Evolutionary conservation across 352 stramenopile genomes (phyloP).

Genomic region (Stramenopiles sp.): DNA sequence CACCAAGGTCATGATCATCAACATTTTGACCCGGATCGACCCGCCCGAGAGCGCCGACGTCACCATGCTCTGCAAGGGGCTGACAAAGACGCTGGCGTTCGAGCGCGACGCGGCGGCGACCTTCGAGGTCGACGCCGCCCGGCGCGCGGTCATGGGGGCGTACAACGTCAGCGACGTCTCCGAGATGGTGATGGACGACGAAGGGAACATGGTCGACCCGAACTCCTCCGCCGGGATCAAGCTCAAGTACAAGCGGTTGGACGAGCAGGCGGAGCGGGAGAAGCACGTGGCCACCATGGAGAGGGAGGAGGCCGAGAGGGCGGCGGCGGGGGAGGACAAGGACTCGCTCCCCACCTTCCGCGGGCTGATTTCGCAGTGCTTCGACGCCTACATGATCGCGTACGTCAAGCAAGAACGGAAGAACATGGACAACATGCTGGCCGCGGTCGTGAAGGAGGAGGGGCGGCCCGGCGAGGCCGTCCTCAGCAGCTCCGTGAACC

Average conservation of each 20-base stretch:
- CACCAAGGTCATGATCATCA: conserved; percentile 35
- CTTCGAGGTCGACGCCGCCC: conserved; percentile 34
- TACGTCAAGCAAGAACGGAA: conserved; percentile 86
- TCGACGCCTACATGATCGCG: conserved; percentile 90
- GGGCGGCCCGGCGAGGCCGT: conserved; percentile 80
- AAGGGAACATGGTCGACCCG: conserved; percentile 34
- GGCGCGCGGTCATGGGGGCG: conserved; percentile 18
- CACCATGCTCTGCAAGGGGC: conserved; percentile 49
- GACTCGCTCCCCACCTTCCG: conserved; percentile 39
- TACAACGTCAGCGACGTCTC: conserved; percentile 23
- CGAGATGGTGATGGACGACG: conserved; percentile 24
- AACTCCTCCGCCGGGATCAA: conserved; percentile 31
- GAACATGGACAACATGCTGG: conserved; percentile 83
- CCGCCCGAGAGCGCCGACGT: conserved; percentile 41
- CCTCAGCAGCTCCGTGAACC: conserved; percentile 85
- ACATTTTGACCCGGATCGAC: conserved; percentile 20
- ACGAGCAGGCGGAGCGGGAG: conserved; percentile 16
- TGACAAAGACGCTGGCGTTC: conserved; percentile 61
- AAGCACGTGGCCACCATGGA: conserved; percentile 16
- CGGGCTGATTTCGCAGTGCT: conserved; percentile 67
- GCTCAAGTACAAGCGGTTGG: conserved; percentile 37
- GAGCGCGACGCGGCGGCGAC: conserved; percentile 53
- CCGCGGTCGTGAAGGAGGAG: conserved; percentile 63
- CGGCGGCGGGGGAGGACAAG: background rate
- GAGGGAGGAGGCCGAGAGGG: conserved; percentile 16